Conservation (phyloP, 495 filamentous ascomycete genomes). For the Aspergillus nanangensis region DNA sequence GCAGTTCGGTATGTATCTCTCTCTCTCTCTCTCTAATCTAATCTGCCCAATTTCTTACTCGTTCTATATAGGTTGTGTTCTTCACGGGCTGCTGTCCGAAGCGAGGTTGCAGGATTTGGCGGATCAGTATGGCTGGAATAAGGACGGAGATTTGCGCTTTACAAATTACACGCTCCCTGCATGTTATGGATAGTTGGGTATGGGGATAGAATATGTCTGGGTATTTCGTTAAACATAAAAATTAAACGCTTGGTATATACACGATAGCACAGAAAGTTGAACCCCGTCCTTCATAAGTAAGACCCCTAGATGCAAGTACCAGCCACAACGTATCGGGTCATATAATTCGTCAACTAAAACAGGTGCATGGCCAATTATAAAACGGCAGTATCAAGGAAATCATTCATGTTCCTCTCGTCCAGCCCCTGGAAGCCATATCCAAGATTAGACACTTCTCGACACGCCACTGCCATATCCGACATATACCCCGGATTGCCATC, state of each 20-base stretch:
- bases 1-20: constrained; percentile 13
- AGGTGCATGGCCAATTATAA: neutral
- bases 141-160: constrained; percentile 20
- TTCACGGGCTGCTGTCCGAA: constrained; percentile 15
- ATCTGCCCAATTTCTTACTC: neutral
- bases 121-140: constrained; percentile 17
- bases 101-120: constrained; percentile 17
- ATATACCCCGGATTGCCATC: neutral
- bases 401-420: neutral
- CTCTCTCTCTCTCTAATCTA: constrained; percentile 3
- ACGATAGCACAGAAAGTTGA: too few relatives aligned
- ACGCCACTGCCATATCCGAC: neutral
- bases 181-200: too few relatives aligned
- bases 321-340: too few relatives aligned
- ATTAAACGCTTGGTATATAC: too few relatives aligned
- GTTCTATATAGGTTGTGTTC: constrained; percentile 4
- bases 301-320: too few relatives aligned
- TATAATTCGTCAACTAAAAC: too few relatives aligned
- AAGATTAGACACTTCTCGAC: neutral
- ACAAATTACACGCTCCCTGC: too few relatives aligned
- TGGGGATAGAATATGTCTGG: too few relatives aligned
- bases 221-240: too few relatives aligned
- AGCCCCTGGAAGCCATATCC: neutral
- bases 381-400: neutral
- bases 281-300: too few relatives aligned